Evolutionary conservation across 306 rosid genomes (phyloP), one percentile per base, ranked within the genome.

Genomic region (Comarum palustre): DNA sequence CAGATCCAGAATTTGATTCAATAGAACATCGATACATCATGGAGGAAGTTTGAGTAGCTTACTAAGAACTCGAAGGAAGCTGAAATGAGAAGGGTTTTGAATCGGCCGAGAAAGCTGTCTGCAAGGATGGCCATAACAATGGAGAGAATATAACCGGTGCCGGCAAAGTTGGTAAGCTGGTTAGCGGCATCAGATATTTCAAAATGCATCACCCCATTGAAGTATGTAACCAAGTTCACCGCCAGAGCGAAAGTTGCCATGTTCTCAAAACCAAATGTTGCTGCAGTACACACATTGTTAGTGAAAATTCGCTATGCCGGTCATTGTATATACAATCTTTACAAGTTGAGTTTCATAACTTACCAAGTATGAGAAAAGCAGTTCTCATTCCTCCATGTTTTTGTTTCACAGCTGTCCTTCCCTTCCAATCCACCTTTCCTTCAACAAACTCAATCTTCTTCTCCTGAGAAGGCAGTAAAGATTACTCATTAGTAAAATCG

Each of bases 391-490:
- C 98, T 8, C 98, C 98, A 82, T 94, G 96, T 68, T 82, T 79
- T 77, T 83, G 17, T 59, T 80, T 91, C 45, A 82, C 51, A 77
- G 92, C 98, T 20, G 68, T 36, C 73, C 92, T 94, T 88, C 97
- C 97, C 81, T 88, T 91, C 98, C 98, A 94, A 68, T 94, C 98
- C 76, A 89, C 90, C 81, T 94, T 91, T 63, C 86, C 96, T 71
- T 87, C 90, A 75, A 87, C 88, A 3, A 82, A 39, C 45, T 82
- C 90, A 16, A 65, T 8, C 48, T 83, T 90, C 73, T 87, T 86
- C 92, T 90, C 72, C 90, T 51, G 58, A 74, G 52, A 57, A 4
- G 46, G 6, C 78, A 17, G 6, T 25, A 32, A 68, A 58, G 3
- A 45, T 66, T 2, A 57, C 6, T 13, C 2, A 16, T 42, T 62